Conservation (phyloP, 495 filamentous ascomycete species). For the Trichocladium antarcticum region DNA sequence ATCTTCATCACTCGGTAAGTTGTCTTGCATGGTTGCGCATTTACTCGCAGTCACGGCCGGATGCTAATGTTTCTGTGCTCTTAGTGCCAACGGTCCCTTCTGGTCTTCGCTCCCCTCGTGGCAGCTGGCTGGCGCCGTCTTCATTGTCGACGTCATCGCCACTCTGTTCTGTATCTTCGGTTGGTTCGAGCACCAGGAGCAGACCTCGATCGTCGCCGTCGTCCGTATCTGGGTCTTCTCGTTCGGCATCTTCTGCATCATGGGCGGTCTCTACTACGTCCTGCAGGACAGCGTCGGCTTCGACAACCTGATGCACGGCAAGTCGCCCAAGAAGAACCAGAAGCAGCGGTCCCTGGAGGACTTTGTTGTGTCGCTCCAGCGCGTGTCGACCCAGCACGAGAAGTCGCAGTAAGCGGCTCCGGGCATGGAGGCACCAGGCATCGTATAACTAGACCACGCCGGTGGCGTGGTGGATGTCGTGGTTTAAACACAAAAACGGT, state of each 20-base stretch:
- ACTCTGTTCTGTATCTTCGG: conserved; percentile 77
- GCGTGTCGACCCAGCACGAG: conserved; percentile 75
- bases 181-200: conserved; percentile 51
- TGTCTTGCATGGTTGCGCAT: background rate
- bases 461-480: background rate
- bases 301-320: conserved; percentile 88
- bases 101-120: conserved; percentile 77
- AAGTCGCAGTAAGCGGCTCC: conserved; percentile 48
- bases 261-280: conserved; percentile 57
- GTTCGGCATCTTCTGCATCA: conserved; percentile 58
- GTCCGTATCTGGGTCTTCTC: conserved; percentile 86
- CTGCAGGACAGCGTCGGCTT: conserved; percentile 65
- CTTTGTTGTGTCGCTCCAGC: conserved; percentile 75
- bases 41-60: background rate
- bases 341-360: conserved; percentile 74
- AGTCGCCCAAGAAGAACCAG: conserved; percentile 59
- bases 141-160: conserved; percentile 69
- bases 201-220: conserved; percentile 64
- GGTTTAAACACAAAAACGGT: background rate
- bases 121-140: conserved; percentile 64
- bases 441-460: background rate
- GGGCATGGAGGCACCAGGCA: background rate
- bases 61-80: conserved; percentile 1
- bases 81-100: conserved; percentile 67
- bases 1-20: conserved; percentile 73